A percentile compares a stretch with the other conserved stretches of the same genome.
phyloP scores from a whole-genome alignment of 345 rosid species.

The Brassica nigra region DNA sequence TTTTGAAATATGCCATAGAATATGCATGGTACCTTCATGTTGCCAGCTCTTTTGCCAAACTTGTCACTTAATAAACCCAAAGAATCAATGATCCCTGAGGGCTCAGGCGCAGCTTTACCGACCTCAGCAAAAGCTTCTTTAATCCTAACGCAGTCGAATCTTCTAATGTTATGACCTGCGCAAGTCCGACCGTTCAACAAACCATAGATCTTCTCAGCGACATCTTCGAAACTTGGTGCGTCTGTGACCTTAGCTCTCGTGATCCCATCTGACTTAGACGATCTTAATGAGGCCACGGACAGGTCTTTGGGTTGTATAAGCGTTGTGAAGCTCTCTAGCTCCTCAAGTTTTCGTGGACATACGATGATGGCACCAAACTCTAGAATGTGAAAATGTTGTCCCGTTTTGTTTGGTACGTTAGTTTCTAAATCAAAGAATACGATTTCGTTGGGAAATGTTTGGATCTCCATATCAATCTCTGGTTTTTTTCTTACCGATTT shows the following conservation, averaged over 20 bases:
- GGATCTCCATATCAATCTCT: conserved; percentile 24
- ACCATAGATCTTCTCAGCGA: conserved; percentile 66
- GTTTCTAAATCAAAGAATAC: conserved; percentile 91
- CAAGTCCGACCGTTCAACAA: conserved; percentile 77
- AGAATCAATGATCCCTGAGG: conserved; percentile 81
- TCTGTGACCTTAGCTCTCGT: conserved; percentile 59
- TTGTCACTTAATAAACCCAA: conserved; percentile 63
- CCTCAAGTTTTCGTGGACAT: conserved; percentile 66
- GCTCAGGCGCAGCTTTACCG: conserved; percentile 59
- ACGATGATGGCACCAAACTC: conserved; percentile 89
- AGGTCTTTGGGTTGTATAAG: conserved; percentile 71
- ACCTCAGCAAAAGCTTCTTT: conserved; percentile 77
- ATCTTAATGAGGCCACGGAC: conserved; percentile 55
- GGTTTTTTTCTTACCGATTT: background rate
- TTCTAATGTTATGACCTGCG: conserved; percentile 90
- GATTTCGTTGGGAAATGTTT: conserved; percentile 46
- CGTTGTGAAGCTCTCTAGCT: conserved; percentile 69
- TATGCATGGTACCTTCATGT: conserved; percentile 68
- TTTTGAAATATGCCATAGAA: background rate
- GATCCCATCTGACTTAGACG: conserved; percentile 68
- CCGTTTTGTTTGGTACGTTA: conserved; percentile 61
- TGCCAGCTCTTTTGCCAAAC: conserved; percentile 88
- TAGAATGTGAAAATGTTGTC: conserved; percentile 66
- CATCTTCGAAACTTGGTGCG: conserved; percentile 70
- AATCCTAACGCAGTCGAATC: conserved; percentile 82